Evolutionary conservation across 1,139 yeast species (phyloP).

Genomic region (Candida mesenterica): DNA sequence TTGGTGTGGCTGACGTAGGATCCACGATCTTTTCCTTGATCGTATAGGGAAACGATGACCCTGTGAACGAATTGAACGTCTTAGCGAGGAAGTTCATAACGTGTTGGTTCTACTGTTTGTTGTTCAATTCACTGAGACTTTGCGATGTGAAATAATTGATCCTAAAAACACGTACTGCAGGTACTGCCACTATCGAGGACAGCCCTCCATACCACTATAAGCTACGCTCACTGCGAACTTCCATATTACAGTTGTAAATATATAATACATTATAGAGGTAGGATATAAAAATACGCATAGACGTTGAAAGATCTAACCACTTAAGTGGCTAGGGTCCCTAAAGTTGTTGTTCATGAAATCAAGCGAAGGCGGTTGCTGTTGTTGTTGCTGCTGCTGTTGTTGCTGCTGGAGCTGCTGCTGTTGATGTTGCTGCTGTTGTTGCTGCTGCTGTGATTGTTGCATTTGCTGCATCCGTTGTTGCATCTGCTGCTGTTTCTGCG

Average conservation of each 20-base stretch:
- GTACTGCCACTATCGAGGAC: too few species aligned
- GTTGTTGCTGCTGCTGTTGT: conserved; percentile 9
- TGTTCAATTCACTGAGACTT: too few species aligned
- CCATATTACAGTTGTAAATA: background rate
- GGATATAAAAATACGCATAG: conserved; percentile 1
- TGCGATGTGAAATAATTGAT: too few species aligned
- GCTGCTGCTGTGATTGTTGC: conserved; percentile 10
- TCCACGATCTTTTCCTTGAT: conserved; percentile 43
- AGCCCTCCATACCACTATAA: too few species aligned
- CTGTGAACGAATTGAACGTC: conserved; percentile 54
- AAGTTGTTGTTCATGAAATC: conserved; percentile 15
- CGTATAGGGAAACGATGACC: conserved; percentile 56
- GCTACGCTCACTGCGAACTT: too few species aligned
- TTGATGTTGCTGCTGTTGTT: conserved; percentile 10
- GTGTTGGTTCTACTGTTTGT: background rate
- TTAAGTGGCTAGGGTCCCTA: conserved; percentile 14
- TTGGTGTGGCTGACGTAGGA: conserved; percentile 23
- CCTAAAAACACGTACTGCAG: too few species aligned
- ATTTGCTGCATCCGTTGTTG: conserved; percentile 8
- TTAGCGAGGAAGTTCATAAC: conserved; percentile 60
- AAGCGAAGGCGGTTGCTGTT: conserved; percentile 11
- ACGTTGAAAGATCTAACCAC: conserved; percentile 8
- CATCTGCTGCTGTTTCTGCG: conserved; percentile 7
- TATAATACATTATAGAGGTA: conserved; percentile 6
- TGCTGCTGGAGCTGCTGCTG: conserved; percentile 9